Percentiles rank a stretch among this genome's conserved stretches.
Evolutionary conservation across 805 yeast genomes (phyloP).

Genomic region (Zygoascus bituminiphila): DNA sequence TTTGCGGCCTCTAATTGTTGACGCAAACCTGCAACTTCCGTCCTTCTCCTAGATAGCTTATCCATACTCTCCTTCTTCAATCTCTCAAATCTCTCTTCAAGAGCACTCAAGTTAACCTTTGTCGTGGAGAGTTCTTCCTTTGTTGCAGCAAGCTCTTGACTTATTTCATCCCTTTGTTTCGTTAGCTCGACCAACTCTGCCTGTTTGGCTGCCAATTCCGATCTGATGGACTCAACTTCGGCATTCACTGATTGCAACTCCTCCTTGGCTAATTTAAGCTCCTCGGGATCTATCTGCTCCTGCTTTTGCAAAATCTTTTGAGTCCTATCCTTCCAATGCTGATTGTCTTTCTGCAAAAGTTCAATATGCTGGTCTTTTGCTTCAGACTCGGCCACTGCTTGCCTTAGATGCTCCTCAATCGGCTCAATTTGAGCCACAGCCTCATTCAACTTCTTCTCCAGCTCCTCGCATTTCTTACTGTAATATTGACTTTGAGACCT

Average conservation of each 20-base stretch:
- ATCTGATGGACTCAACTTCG: slow-evolving; percentile 4
- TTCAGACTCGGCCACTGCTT: slow-evolving; percentile 35
- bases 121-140: slow-evolving; percentile 5
- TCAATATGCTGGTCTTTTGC: slow-evolving; percentile 44
- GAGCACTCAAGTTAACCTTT: slow-evolving; percentile 8
- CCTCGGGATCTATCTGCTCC: slow-evolving; percentile 42
- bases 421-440: slow-evolving; percentile 36
- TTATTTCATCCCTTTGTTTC: background rate
- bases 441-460: slow-evolving; percentile 35
- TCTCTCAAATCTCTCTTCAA: slow-evolving; percentile 11
- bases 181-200: slow-evolving; percentile 24
- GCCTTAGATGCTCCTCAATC: slow-evolving; percentile 32
- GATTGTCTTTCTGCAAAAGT: slow-evolving; percentile 44
- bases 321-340: slow-evolving; percentile 49
- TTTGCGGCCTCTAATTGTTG: slow-evolving; percentile 1
- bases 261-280: slow-evolving; percentile 19
- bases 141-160: slow-evolving; percentile 12
- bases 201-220: slow-evolving; percentile 23
- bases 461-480: slow-evolving; percentile 27
- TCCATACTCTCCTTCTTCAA: slow-evolving; percentile 22
- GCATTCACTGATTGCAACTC: slow-evolving; percentile 3
- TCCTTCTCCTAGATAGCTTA: slow-evolving; percentile 19
- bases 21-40: slow-evolving; percentile 9
- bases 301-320: slow-evolving; percentile 39
- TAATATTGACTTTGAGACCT: slow-evolving; percentile 41